Base-by-base conservation (phyloP, 78 protist genomes). In the Dictyostelium discoideum region DNA sequence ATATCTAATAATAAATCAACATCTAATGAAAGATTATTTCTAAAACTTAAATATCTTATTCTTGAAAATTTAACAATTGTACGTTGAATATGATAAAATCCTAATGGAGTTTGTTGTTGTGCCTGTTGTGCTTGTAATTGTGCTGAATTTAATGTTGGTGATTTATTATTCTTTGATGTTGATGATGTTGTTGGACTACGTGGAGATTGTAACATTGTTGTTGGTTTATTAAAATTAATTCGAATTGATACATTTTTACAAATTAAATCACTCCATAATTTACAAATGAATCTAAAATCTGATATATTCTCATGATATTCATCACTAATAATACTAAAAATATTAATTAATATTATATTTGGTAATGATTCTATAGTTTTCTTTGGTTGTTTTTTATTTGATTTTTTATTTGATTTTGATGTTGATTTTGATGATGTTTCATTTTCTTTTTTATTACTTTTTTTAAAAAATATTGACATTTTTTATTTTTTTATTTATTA, bases 11-110 rank as follows among this genome's bases (percentile, higher is more conserved):
- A 9, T 37, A 74, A 37, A 18, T 74, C 81, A 16, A 74, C 81
- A 37, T 74, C 81, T 16, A 74, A 37, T 74, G 81, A 74, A 37
- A 6, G 40, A 18, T 74, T 74, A 37, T 11, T 18, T 74, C 81
- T 74, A 74, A 74, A 74, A 32, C 42, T 29, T 18, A 74, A 37
- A 37, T 74, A 74, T 29, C 42, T 37, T 3, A 74, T 74, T 13
- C 37, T 74, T 74, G 81, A 74, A 74, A 74, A 74, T 18, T 74
- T 74, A 16, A 74, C 81, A 14, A 74, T 74, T 3, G 81, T 74
- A 16, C 81, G 40, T 29, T 74, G 81, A 37, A 74, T 39, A 74
- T 74, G 81, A 37, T 74, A 74, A 16, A 74, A 74, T 5, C 81
- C 81, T 39, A 74, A 74, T 69, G 77, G 77, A 69, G 10, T 69